Base-by-base conservation (phyloP, 345 rosid genomes). In the Clarkia xantiana region DNA sequence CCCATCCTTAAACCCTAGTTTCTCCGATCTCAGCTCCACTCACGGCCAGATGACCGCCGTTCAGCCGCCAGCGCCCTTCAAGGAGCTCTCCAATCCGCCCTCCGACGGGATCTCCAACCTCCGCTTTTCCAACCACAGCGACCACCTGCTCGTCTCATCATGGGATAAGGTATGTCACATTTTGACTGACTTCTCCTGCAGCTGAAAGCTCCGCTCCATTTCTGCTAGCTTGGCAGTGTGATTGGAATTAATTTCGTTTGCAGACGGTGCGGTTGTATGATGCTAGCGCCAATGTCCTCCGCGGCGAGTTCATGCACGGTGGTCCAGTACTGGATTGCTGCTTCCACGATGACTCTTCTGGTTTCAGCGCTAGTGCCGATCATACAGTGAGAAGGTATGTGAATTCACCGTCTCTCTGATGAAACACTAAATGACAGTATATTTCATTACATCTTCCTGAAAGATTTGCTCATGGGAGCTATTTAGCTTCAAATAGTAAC, bases 281-380 rank as follows among this genome's bases (percentile, higher is more conserved):
- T 44, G 96, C 94, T 18, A 79, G 74, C 40, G 72, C 84, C 40
- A 68, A 86, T 62, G 66, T 64, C 14, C 67, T 90, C 66, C 71
- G 78, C 47, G 97, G 97, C n/a, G 93, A 83, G 71, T 90, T 90
- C 68, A 67, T 74, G 67, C 95, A 86, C 64, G 94, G 94, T 5
- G 97, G 96, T 0, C 69, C 97, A 4, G 94, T 90, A 11, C 91
- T 90, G 7, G 97, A 90, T 51, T 90, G 97, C 68, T 90, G 97
- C 68, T 86, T 90, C 70, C 96, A 90, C 47, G 97, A 90, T 18
- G 97, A 90, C 50, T 83, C 97, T 20, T 90, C 96, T 40, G 95
- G 95, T 0, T 90, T 90, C 53, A 90, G 97, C 57, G 97, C 80
- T 43, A 58, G 89, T 22, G 74, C 80, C 14, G 97, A 90, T 61